A percentile compares a stretch with the other conserved stretches of the same genome.
These are phyloP conservation scores for Penicillium soppii DNA, from an alignment of 495 filamentous ascomycete genomes.

Conservation along the genomic window DNA sequence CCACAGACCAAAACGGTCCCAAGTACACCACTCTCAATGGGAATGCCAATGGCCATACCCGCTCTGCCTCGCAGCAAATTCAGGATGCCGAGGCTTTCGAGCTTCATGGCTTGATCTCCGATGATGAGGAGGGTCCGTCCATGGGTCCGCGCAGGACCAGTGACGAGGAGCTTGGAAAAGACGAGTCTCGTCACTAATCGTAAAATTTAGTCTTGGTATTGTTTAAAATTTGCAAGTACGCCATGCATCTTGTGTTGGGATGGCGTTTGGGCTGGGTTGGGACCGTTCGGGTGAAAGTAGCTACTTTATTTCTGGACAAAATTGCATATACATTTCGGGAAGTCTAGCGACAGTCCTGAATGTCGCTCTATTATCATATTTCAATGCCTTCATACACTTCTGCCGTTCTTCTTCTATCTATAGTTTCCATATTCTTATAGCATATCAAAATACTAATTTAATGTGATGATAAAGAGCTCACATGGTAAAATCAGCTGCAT, in stretches of 20 bases:
- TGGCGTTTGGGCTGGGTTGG: conserved; percentile 2
- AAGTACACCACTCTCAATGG: conserved; percentile 22
- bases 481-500: no score
- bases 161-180: conserved; percentile 42
- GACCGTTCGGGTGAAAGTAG: neutral
- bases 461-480: no score
- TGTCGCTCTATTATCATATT: no score
- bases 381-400: no score
- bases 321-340: no score
- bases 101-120: conserved; percentile 84
- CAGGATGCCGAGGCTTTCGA: conserved; percentile 88
- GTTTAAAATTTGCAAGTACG: neutral
- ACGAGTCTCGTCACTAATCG: conserved; percentile 8
- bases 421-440: no score
- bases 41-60: conserved; percentile 56
- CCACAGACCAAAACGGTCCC: conserved; percentile 22
- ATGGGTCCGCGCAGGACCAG: conserved; percentile 30
- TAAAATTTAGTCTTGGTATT: neutral
- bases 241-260: conserved; percentile 3
- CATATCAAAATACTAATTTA: no score
- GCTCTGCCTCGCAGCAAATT: conserved; percentile 47
- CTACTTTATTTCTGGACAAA: no score
- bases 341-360: no score
- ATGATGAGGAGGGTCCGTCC: conserved; percentile 53
- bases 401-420: no score